Base-by-base conservation (phyloP, 257 asterid species). In the Solanum medicagineum region DNA sequence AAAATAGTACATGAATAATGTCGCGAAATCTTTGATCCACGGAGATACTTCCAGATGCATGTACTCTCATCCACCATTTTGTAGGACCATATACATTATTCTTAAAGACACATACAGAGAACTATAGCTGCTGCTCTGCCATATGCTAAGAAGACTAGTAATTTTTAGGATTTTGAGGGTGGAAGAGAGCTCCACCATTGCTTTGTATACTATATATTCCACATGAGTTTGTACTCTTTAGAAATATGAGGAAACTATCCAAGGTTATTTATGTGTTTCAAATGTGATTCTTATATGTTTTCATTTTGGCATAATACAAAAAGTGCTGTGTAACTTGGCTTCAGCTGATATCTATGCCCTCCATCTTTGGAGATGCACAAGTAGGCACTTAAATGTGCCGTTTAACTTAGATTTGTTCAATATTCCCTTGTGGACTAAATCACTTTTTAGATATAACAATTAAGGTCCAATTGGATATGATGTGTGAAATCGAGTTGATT, bases 191-290 rank as follows among this genome's bases (percentile, higher is more conserved):
- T 47, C 42, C 20, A 74, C 60, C 60, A 19, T 51, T 49, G 62
- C 26, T 51, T 53, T 77, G 26, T 77, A 53, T 10, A 53, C 47
- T 77, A 17, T 14, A 51, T 75, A 26, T 77, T 77, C 10, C 40
- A 24, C 24, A 24, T 24, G 82, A 51, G 7, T 49, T 77, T 24
- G 45, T 77, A 49, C 82, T 77, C n/a, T 17, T 24, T 49, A 49
- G 24, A 75, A 15, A 49, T 26, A 75, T 75, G 82, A 75, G 82
- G 49, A 75, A 75, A 75, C 15, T 49, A 77, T 15, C 45, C 24
- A 51, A 22, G 42, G 40, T 45, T 0, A 22, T 74, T 74, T 47
- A 7, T 22, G 20, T 17, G n/a, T 3, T 16, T 66, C 47, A 68
- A 68, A 13, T 65, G 36, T 45, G 36, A 47, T 75, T 4, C 32